Base-by-base conservation (phyloP, 2,329 filamentous ascomycete genomes). In the Bipolaris sorokiniana region DNA sequence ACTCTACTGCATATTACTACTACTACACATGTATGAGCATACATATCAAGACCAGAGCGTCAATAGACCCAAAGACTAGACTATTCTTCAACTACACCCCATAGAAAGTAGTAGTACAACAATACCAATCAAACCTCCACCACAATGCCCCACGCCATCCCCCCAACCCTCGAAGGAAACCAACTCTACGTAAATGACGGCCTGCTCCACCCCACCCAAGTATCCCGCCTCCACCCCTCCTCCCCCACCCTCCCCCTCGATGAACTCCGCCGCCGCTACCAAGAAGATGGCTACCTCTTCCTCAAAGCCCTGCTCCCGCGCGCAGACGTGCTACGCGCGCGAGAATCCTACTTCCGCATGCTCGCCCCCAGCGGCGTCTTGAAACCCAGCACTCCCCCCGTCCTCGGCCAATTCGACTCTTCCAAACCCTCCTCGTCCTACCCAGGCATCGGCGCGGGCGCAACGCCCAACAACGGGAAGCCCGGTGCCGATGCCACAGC, bases 321-420 rank as follows among this genome's bases (percentile, higher is more conserved):
- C 2, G 70, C 76, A 2, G 82, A 86, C 51, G 83, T 86, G 1
- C 76, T 86, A 7, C 74, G 77, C 34, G 80, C 81, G 7, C 80
- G 85, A 1, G 73, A 80, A 53, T 71, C 78, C 31, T 87, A 86
- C 68, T 87, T 87, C 67, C 70, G 75, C 3, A 80, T 81, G 41
- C 74, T 88, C 5, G 75, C 80, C 1, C 80, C 84, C 1, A 87
- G 81, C 26, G 84, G 83, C 0, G 80, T 88, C 34, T 73, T 88
- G 1, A 81, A 84, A 57, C 81, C 82, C 0, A 82, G 79, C 34
- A 83, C 82, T 0, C 69, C 78, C 4, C 77, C 82, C 0, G 79
- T 84, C 0, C 77, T 84, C 1, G 84, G 85, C 0, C 80, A 86
- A 52, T 87, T 85, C 63, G 78, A 84, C 64, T 47, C 73, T 0